These are phyloP conservation scores for Grosmannia penicillata DNA, from an alignment of 2,329 filamentous ascomycete species.

Conservation along the genomic window DNA sequence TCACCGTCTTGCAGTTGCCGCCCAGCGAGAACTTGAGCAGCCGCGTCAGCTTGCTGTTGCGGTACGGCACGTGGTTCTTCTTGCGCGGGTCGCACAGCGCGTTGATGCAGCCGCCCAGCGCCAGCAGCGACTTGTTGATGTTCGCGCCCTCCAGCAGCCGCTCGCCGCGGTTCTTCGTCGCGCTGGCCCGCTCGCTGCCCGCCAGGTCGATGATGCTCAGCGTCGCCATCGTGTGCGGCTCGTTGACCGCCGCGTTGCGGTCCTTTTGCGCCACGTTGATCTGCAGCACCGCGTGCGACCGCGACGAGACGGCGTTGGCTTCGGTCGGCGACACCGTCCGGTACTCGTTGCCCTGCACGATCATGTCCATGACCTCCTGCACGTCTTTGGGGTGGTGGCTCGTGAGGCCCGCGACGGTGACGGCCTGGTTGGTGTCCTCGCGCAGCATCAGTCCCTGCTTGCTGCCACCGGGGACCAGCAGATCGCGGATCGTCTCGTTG, in stretches of 20 bases:
- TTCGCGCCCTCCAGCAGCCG: slow-evolving; percentile 87
- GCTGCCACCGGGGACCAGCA: slow-evolving; percentile 72
- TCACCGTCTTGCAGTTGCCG: slow-evolving; percentile 96
- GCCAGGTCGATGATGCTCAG: slow-evolving; percentile 96
- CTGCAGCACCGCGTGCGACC: slow-evolving; percentile 92
- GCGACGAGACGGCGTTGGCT: slow-evolving; percentile 92
- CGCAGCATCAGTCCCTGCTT: slow-evolving; percentile 80
- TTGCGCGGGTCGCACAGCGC: slow-evolving; percentile 88
- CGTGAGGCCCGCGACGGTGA: slow-evolving; percentile 79
- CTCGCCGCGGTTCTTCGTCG: slow-evolving; percentile 91
- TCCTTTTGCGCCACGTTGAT: slow-evolving; percentile 95
- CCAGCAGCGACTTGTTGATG: slow-evolving; percentile 96
- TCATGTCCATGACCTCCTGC: slow-evolving; percentile 98
- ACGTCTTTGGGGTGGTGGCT: slow-evolving; percentile 86
- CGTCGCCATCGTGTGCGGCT: slow-evolving; percentile 96
- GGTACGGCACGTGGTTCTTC: slow-evolving; percentile 87
- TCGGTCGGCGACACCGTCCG: slow-evolving; percentile 93
- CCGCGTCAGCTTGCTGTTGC: slow-evolving; percentile 93
- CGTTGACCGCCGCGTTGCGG: slow-evolving; percentile 78
- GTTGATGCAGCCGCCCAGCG: slow-evolving; percentile 94
- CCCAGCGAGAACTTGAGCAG: slow-evolving; percentile 93
- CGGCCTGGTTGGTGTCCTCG: slow-evolving; percentile 85
- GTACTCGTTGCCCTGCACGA: slow-evolving; percentile 84
- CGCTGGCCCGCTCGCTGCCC: slow-evolving; percentile 87
- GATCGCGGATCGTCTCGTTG: slow-evolving; percentile 94